These are phyloP conservation scores for Sungouiella thailandica DNA, from an alignment of 805 yeast species.

Conservation along the genomic window DNA sequence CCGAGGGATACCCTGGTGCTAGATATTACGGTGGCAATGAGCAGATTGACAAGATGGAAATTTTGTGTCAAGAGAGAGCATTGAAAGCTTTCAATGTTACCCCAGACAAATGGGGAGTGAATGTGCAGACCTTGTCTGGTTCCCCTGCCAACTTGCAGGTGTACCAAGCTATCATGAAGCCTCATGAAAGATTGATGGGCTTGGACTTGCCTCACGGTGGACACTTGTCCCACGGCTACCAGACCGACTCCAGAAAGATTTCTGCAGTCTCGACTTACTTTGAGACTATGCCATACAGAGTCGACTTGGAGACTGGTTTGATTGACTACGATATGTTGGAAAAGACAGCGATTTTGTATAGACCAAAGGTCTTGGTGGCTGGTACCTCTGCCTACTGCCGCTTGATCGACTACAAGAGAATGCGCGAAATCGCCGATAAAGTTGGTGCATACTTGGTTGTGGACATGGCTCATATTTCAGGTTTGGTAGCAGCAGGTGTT, in stretches of 20 bases:
- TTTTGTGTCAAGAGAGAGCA: constrained; percentile 91
- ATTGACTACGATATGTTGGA: constrained; percentile 96
- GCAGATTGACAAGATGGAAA: constrained; percentile 90
- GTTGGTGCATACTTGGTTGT: constrained; percentile 95
- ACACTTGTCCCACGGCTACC: constrained; percentile 97
- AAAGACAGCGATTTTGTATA: constrained; percentile 81
- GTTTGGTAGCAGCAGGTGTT: constrained; percentile 92
- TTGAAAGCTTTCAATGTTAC: constrained; percentile 79
- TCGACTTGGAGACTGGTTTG: constrained; percentile 84
- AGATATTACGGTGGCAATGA: constrained; percentile 99
- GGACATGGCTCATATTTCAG: constrained; percentile 99
- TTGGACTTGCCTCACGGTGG: constrained; percentile 98
- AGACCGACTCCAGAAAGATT: constrained; percentile 88
- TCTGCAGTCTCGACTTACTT: constrained; percentile 95
- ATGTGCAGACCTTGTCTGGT: constrained; percentile 94
- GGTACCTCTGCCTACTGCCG: constrained; percentile 99
- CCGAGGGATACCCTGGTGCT: constrained; percentile 99
- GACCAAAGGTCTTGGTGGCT: constrained; percentile 95
- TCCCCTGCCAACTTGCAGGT: constrained; percentile 98
- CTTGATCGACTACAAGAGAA: constrained; percentile 91
- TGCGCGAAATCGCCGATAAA: constrained; percentile 94
- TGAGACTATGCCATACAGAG: constrained; percentile 98
- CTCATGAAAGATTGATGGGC: constrained; percentile 97
- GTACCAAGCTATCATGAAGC: constrained; percentile 90
- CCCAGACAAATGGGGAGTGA: constrained; percentile 92